Percentiles rank a stretch among this genome's conserved stretches.
phyloP scores from a whole-genome alignment of 495 filamentous ascomycete genomes.

The Sporormia fimetaria region DNA sequence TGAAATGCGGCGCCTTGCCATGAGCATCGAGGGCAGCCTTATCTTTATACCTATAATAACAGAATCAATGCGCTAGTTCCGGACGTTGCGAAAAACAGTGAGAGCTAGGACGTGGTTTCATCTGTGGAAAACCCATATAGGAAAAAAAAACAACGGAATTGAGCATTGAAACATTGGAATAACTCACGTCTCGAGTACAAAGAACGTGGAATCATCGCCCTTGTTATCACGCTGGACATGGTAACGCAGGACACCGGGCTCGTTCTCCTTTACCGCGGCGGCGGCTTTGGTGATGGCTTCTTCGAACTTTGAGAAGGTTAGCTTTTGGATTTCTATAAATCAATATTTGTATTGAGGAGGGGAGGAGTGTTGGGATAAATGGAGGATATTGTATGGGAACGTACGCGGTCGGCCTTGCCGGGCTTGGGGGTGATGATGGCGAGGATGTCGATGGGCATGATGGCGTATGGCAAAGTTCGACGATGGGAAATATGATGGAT shows the following conservation, averaged over 20 bases:
- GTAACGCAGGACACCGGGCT: conserved; percentile 15
- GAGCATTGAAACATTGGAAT: too few species aligned
- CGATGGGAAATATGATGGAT: too few species aligned
- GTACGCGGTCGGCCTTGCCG: conserved; percentile 10
- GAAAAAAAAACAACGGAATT: too few species aligned
- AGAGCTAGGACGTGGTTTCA: background rate
- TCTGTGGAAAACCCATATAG: too few species aligned
- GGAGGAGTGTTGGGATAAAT: too few species aligned
- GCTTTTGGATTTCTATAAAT: background rate
- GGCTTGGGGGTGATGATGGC: conserved; percentile 9
- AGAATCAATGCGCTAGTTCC: background rate
- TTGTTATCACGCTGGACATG: conserved; percentile 14
- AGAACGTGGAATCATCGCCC: conserved; percentile 7
- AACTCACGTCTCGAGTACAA: conserved; percentile 22
- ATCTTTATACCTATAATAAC: conserved; percentile 15
- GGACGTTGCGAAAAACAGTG: background rate
- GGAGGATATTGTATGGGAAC: background rate
- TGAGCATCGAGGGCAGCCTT: conserved; percentile 3
- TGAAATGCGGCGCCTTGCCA: conserved; percentile 9
- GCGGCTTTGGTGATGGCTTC: conserved; percentile 8
- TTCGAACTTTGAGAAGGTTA: conserved; percentile 5
- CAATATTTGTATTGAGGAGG: too few species aligned
- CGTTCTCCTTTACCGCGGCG: conserved; percentile 10
- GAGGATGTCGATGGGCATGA: conserved; percentile 8
- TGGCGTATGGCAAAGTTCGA: too few species aligned